phyloP scores from a whole-genome alignment of 805 yeast species.

The Maudiozyma turicensis region DNA sequence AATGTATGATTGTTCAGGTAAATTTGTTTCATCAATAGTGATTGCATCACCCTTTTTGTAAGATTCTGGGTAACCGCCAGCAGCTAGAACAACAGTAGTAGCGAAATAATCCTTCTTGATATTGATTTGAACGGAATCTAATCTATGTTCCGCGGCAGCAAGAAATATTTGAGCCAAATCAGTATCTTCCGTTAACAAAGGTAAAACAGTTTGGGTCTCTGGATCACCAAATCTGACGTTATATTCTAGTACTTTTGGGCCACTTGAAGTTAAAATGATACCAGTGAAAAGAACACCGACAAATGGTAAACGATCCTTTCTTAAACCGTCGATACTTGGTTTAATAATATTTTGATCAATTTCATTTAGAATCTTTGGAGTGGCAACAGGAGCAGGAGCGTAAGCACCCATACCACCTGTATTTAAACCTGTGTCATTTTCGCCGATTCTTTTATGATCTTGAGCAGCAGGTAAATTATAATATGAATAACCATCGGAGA shows the following conservation, averaged over 20 bases:
- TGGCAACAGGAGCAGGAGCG: constrained; percentile 95
- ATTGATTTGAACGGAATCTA: constrained; percentile 65
- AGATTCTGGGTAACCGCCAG: constrained; percentile 91
- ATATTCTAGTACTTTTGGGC: constrained; percentile 93
- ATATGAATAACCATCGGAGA: constrained; percentile 88
- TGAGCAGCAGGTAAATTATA: constrained; percentile 94
- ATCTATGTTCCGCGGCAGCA: constrained; percentile 89
- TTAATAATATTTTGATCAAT: constrained; percentile 69
- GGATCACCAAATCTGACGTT: constrained; percentile 99
- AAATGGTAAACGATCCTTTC: constrained; percentile 90
- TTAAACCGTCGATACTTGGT: constrained; percentile 94
- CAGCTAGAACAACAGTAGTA: constrained; percentile 91
- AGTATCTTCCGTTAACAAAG: constrained; percentile 70
- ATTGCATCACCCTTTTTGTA: constrained; percentile 84
- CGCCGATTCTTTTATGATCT: constrained; percentile 93
- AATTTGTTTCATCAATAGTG: constrained; percentile 32
- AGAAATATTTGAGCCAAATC: constrained; percentile 88
- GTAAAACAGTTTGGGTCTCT: constrained; percentile 94
- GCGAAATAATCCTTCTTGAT: constrained; percentile 52
- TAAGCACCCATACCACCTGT: constrained; percentile 99
- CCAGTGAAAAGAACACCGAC: constrained; percentile 95
- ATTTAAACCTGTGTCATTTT: constrained; percentile 88
- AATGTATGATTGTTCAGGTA: constrained; percentile 44
- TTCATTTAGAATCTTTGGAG: constrained; percentile 56
- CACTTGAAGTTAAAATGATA: constrained; percentile 74